phyloP scores from a whole-genome alignment of 1,139 yeast genomes.

The Geotrichum klebahnii region DNA sequence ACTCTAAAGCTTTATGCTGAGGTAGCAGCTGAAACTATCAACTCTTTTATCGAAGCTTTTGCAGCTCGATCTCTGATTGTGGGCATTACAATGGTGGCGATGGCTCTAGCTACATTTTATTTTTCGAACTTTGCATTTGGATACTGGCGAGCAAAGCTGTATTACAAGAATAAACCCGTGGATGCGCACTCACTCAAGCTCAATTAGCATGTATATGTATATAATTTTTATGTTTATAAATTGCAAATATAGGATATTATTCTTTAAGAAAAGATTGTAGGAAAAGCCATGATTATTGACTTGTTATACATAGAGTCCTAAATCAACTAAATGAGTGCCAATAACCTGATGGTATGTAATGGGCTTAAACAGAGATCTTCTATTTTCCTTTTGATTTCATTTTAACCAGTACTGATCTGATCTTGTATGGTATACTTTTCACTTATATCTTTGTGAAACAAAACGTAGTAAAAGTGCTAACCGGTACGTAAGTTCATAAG shows the following conservation, averaged over 20 bases:
- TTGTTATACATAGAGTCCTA: no score
- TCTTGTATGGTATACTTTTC: no score
- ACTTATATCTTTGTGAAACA: no score
- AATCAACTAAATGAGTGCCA: no score
- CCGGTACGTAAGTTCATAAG: no score
- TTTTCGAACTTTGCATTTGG: slow-evolving; percentile 46
- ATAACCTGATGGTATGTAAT: no score
- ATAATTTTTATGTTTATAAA: neutral
- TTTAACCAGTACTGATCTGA: no score
- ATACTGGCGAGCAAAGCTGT: slow-evolving; percentile 33
- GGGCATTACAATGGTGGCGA: slow-evolving; percentile 36
- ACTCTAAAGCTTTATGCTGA: slow-evolving; percentile 46
- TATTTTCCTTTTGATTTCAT: no score
- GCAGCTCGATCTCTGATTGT: slow-evolving; percentile 62
- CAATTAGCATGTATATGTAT: slow-evolving; percentile 1
- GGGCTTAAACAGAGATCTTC: no score
- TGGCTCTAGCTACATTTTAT: slow-evolving; percentile 35
- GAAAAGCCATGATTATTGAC: no score
- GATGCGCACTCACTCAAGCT: slow-evolving; percentile 11
- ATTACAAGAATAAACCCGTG: slow-evolving; percentile 7
- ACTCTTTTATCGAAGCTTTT: slow-evolving; percentile 67
- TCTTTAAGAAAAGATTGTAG: no score
- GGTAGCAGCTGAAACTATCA: slow-evolving; percentile 68
- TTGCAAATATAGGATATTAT: neutral
- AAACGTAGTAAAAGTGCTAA: no score